Base-by-base conservation (phyloP, 768 basidiomycete species). In the Lactifluus subvellereus region DNA sequence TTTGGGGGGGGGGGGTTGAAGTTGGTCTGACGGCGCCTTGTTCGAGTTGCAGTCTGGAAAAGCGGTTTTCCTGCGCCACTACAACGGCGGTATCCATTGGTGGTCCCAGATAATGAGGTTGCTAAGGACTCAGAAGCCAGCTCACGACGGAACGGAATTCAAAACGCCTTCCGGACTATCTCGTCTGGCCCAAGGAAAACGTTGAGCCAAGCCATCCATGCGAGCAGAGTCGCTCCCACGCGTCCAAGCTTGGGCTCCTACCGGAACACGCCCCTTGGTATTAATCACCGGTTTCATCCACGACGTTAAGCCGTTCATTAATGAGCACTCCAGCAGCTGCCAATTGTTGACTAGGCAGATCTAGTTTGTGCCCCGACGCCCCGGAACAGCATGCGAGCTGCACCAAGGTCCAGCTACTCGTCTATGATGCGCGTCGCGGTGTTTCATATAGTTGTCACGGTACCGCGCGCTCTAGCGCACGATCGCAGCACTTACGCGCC, bases 291-390 rank as follows among this genome's bases (percentile, higher is more conserved):
- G 27, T n/a, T 94, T 92, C 79, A 94, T 96, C 58, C 93, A 94
- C 71, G 94, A 95, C 62, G 86, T 91, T 47, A 79, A 85, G 0
- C 75, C 79, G n/a, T 96, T 95, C 78, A 81, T 89, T 62, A 88
- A 94, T 50, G 91, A 95, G 66, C 93, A 96, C 71, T 94, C 94
- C 3, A 94, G 94, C 67, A 93, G 94, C 16, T 83, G 86, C 2
- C 89, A 94, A 70, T 77, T 93, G 35, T 76, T 96, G 62, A 81
- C 84, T 66, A 89, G 89, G 74, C 82, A 87, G 74, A 88, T 94
- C 69, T 40, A 27, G 10, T 40, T 40, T 40, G 10, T 2, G 14
- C 18, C 38, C 38, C 47, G 8, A 18, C 13, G 20, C 8, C 14
- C 35, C 20, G 5, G 33, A 47, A 47, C 45, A 4, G 45, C n/a